Evolutionary conservation across 2,329 filamentous ascomycete species (phyloP), one percentile per base, ranked within the genome.

Genomic region (Cladophialophora immunda): DNA sequence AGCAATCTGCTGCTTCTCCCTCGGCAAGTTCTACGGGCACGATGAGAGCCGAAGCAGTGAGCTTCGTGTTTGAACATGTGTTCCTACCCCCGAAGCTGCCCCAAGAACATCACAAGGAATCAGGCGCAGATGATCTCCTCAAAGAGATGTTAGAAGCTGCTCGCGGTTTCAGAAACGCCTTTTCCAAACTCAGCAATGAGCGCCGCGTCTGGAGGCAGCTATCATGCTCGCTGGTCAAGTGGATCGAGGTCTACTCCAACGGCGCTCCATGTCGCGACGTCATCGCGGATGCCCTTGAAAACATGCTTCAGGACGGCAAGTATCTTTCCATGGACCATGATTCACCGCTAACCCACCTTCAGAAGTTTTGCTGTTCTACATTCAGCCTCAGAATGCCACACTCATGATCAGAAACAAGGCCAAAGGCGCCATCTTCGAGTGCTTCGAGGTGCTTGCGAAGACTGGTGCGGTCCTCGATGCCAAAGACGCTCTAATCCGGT

Each of bases 61-160:
- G 30, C 41, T 82, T 80, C 67, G 66, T 84, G 1, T 76, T 83
- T 41, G 71, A 84, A 41, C 82, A 86, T 70, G 72, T 85, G 1
- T 83, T 85, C 22, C 77, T 86, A 0, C 84, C 84, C 0, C 81
- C 83, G 1, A 77, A 82, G 47, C 74, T 85, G 0, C 84, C 83
- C 0, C 78, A 84, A 57, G 36, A 72, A 52, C 74, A 78, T 15
- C 77, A 81, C 36, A 71, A 73, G 73, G 62, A 71, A 55, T n/a
- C 13, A 25, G 64, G 57, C 22, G 56, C 64, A 22, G 53, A 65
- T 34, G 34, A 47, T 11, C 30, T 69, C 7, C 67, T 69, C 19
- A 32, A 64, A 41, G 32, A 67, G 32, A 55, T 69, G 25, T 57
- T 22, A 19, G 8, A 22, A 15, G 65, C 66, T 5, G 57, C 66